A percentile compares a stretch with the other conserved stretches of the same genome.
These are phyloP conservation scores for Adenanthera pavonina DNA, from an alignment of 306 rosid species.

Conservation along the genomic window DNA sequence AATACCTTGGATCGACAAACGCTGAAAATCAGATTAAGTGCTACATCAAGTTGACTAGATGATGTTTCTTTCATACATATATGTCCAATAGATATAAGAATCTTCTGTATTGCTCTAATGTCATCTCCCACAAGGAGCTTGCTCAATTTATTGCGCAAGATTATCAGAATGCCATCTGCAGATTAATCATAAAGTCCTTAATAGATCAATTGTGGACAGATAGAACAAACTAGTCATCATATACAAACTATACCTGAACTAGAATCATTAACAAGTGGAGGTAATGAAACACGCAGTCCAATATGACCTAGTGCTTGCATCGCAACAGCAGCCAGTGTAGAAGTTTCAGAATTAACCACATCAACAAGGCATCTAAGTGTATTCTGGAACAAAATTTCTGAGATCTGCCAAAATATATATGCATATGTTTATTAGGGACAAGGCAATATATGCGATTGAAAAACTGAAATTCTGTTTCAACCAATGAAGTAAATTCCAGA, in stretches of 20 bases:
- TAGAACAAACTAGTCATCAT: constrained; percentile 28
- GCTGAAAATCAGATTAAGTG: constrained; percentile 73
- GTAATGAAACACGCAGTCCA: constrained; percentile 79
- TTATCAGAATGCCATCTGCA: constrained; percentile 82
- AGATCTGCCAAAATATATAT: constrained; percentile 54
- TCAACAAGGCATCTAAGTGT: constrained; percentile 78
- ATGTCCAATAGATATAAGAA: constrained; percentile 84
- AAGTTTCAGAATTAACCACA: constrained; percentile 76
- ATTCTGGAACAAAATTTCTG: constrained; percentile 61
- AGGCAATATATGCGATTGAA: constrained; percentile 21
- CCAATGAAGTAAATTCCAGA: constrained; percentile 17
- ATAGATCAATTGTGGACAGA: constrained; percentile 37
- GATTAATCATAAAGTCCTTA: constrained; percentile 40
- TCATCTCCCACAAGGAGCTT: constrained; percentile 79
- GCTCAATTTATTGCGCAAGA: constrained; percentile 69
- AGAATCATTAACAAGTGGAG: constrained; percentile 62
- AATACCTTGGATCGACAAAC: constrained; percentile 85
- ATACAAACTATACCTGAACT: constrained; percentile 58
- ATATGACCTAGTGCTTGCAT: constrained; percentile 96
- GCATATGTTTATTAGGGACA: constrained; percentile 28
- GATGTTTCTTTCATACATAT: constrained; percentile 81
- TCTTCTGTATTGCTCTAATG: constrained; percentile 79
- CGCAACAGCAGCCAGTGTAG: constrained; percentile 79
- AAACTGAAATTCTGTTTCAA: constrained; percentile 17
- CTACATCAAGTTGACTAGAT: constrained; percentile 67